Conservation (phyloP, 164 flowering plant species). For the Vitis labrusca region DNA sequence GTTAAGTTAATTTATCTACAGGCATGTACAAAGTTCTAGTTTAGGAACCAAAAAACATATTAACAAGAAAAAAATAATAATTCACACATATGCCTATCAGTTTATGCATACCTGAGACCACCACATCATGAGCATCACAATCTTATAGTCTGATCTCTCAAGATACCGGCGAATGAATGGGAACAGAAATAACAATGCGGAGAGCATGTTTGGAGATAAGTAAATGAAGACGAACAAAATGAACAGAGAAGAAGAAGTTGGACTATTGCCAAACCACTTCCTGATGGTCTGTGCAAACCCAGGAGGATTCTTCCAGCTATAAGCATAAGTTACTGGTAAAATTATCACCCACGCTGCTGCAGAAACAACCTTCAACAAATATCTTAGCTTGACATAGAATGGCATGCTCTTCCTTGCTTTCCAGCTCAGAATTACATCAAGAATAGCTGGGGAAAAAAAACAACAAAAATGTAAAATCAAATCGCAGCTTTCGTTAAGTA, state of each 20-base stretch:
- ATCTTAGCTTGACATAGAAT: slow-evolving; percentile 69
- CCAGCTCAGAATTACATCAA: slow-evolving; percentile 78
- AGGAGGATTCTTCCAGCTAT: slow-evolving; percentile 75
- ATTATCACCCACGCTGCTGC: slow-evolving; percentile 88
- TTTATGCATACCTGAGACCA: slow-evolving; percentile 84
- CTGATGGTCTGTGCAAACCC: slow-evolving; percentile 73
- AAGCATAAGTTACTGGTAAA: slow-evolving; percentile 85
- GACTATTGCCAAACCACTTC: slow-evolving; percentile 73
- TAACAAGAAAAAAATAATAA: neutral
- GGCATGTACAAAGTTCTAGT: neutral
- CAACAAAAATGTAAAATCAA: neutral
- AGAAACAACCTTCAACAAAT: slow-evolving; percentile 66
- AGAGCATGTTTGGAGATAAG: slow-evolving; percentile 88
- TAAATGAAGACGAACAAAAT: slow-evolving; percentile 74
- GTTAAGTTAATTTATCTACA: neutral
- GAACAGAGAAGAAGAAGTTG: slow-evolving; percentile 66
- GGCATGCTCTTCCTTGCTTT: slow-evolving; percentile 80
- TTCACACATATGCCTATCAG: neutral
- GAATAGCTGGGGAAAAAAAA: slow-evolving; percentile 53
- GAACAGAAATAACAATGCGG: slow-evolving; percentile 60
- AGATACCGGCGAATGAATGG: slow-evolving; percentile 77
- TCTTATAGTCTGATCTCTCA: slow-evolving; percentile 68
- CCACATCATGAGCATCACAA: slow-evolving; percentile 92
- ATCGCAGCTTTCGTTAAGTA: no score
- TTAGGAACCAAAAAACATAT: neutral